A percentile compares a stretch with the other conserved stretches of the same genome.
These are phyloP conservation scores for Annulohypoxylon stygium DNA, from an alignment of 495 filamentous ascomycete genomes.

Conservation along the genomic window DNA sequence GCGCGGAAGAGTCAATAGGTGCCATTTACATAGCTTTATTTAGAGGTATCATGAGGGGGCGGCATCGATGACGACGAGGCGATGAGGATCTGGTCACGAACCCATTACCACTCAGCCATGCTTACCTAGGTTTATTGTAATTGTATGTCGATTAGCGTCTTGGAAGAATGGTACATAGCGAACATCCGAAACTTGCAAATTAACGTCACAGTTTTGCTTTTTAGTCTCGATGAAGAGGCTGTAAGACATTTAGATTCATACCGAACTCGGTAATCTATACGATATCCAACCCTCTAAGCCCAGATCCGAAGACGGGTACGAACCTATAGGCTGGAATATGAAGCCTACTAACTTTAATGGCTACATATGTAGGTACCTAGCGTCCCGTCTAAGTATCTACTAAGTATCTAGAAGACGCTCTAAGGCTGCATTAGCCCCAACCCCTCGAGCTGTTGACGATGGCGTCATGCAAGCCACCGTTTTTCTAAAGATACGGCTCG, in stretches of 20 bases:
- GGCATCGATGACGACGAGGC: too few relatives aligned
- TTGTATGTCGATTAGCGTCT: background rate
- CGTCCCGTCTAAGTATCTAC: background rate
- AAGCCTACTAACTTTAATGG: background rate
- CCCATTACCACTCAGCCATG: background rate
- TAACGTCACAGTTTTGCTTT: background rate
- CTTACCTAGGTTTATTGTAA: background rate
- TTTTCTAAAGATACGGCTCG: background rate
- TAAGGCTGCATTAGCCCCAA: constrained; percentile 5
- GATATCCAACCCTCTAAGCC: background rate
- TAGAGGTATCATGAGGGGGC: background rate
- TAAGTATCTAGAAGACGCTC: background rate
- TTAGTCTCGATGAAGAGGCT: background rate
- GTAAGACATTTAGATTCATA: background rate
- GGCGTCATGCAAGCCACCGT: constrained; percentile 5
- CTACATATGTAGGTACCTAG: background rate
- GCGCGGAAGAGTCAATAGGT: background rate
- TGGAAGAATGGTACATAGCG: background rate
- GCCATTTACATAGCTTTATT: background rate
- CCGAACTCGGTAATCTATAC: background rate
- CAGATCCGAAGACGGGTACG: background rate
- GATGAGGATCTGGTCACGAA: background rate
- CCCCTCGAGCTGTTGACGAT: background rate
- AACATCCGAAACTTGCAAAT: background rate
- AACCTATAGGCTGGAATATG: background rate